These are phyloP conservation scores for Apiotrichum veenhuisii DNA, from an alignment of 1,284 basidiomycete genomes.

Conservation along the genomic window DNA sequence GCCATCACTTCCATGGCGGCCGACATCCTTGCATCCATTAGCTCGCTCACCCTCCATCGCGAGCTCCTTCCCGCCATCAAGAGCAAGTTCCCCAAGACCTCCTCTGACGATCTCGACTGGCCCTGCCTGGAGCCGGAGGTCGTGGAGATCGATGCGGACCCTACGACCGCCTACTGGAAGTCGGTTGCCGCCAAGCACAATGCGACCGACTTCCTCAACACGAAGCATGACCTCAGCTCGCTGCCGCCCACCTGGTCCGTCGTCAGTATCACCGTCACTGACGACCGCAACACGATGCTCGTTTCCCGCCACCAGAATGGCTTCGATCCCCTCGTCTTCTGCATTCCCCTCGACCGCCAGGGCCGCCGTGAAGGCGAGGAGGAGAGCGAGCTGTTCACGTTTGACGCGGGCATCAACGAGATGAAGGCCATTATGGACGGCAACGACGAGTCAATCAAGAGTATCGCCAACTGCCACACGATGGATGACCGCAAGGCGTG, in stretches of 20 bases:
- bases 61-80: conserved; percentile 56
- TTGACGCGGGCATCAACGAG: conserved; percentile 69
- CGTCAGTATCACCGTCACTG: conserved; percentile 74
- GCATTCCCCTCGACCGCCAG: conserved; percentile 74
- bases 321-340: conserved; percentile 70
- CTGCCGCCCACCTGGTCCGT: conserved; percentile 81
- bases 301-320: conserved; percentile 70
- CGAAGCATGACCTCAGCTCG: conserved; percentile 27
- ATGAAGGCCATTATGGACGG: conserved; percentile 72
- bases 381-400: conserved; percentile 67
- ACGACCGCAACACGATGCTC: conserved; percentile 78
- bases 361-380: conserved; percentile 73
- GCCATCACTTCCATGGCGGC: conserved; percentile 59
- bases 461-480: conserved; percentile 46
- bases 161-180: conserved; percentile 30
- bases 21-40: conserved; percentile 58
- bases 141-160: conserved; percentile 1
- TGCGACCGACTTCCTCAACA: conserved; percentile 47
- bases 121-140: conserved; percentile 52
- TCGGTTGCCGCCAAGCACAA: conserved; percentile 57
- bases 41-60: conserved; percentile 70
- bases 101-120: conserved; percentile 63
- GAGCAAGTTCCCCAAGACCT: conserved; percentile 53
- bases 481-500: conserved; percentile 52
- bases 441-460: conserved; percentile 53